A percentile compares a stretch with the other conserved stretches of the same genome.
Conservation (phyloP, 2,329 filamentous ascomycete genomes). For the Amauroascus verrucosus region DNA sequence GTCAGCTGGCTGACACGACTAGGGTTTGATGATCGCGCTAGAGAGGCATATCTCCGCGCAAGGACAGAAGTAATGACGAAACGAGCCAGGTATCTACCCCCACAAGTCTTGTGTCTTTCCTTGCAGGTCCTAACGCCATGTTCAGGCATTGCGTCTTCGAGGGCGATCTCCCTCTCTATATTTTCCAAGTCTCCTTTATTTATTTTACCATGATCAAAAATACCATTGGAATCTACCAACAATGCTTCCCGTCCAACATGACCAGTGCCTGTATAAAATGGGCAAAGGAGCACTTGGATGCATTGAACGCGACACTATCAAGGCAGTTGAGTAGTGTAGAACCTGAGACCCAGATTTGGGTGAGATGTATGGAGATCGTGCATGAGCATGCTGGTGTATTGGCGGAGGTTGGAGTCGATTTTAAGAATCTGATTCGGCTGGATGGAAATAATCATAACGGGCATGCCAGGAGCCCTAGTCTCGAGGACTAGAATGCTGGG, state of each 20-base stretch:
- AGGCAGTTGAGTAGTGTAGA: constrained; percentile 83
- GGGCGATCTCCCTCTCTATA: constrained; percentile 82
- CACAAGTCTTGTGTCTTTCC: not conserved
- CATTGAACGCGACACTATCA: constrained; percentile 72
- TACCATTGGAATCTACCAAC: constrained; percentile 79
- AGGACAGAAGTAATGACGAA: constrained; percentile 69
- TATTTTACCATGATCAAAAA: constrained; percentile 93
- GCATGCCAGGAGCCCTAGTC: not conserved
- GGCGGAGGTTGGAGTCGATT: constrained; percentile 79
- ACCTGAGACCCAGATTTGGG: constrained; percentile 63
- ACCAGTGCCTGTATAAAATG: constrained; percentile 95
- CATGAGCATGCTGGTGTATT: constrained; percentile 71
- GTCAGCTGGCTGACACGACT: constrained; percentile 76
- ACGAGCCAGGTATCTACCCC: constrained; percentile 57
- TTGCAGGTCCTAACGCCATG: constrained; percentile 16
- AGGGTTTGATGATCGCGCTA: constrained; percentile 79
- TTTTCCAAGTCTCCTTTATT: constrained; percentile 89
- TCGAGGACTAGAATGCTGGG: not conserved
- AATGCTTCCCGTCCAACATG: constrained; percentile 72
- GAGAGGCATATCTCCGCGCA: constrained; percentile 75
- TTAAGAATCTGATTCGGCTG: constrained; percentile 58
- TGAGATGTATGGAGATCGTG: constrained; percentile 70
- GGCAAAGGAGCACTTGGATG: constrained; percentile 91
- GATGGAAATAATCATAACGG: constrained; percentile 2
- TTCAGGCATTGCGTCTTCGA: constrained; percentile 85